Conservation (phyloP, 2,329 filamentous ascomycete species). For the Alternaria gaisen region DNA sequence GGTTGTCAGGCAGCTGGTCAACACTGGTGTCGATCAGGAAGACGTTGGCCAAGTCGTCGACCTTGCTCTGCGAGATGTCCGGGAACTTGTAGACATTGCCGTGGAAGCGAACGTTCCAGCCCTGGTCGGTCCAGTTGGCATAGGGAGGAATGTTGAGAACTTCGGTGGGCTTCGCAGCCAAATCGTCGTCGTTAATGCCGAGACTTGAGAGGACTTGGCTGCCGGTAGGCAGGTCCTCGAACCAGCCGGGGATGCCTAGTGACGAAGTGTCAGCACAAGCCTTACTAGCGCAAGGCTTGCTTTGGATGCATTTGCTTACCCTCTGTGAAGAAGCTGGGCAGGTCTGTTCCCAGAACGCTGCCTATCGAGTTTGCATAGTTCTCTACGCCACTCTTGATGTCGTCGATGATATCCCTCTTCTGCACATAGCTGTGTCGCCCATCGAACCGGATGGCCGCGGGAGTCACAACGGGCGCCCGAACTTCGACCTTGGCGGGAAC, state of each 20-base stretch:
- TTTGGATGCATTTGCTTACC: slow-evolving; percentile 31
- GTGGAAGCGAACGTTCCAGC: slow-evolving; percentile 79
- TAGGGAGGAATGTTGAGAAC: slow-evolving; percentile 73
- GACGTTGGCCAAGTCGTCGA: slow-evolving; percentile 73
- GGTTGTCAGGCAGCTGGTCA: slow-evolving; percentile 63
- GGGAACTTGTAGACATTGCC: slow-evolving; percentile 86
- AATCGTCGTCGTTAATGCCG: slow-evolving; percentile 65
- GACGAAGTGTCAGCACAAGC: slow-evolving; percentile 28
- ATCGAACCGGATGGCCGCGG: slow-evolving; percentile 46
- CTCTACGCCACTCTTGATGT: slow-evolving; percentile 45
- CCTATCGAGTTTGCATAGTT: slow-evolving; percentile 43
- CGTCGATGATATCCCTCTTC: slow-evolving; percentile 43
- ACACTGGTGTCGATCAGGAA: slow-evolving; percentile 74
- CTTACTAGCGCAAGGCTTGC: slow-evolving; percentile 21
- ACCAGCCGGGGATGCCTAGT: slow-evolving; percentile 69
- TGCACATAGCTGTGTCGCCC: slow-evolving; percentile 43
- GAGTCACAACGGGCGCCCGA: slow-evolving; percentile 44
- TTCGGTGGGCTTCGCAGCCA: slow-evolving; percentile 71
- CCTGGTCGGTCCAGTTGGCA: slow-evolving; percentile 80
- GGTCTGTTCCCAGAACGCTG: slow-evolving; percentile 45
- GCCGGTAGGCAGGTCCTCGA: slow-evolving; percentile 69
- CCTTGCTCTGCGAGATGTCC: slow-evolving; percentile 68
- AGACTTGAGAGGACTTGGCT: slow-evolving; percentile 68
- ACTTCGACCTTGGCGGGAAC: slow-evolving; percentile 41
- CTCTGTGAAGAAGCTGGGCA: slow-evolving; percentile 50